A percentile compares a stretch with the other conserved stretches of the same genome.
Evolutionary conservation across 1,139 yeast genomes (phyloP).

Genomic region (Candida freyschussii): DNA sequence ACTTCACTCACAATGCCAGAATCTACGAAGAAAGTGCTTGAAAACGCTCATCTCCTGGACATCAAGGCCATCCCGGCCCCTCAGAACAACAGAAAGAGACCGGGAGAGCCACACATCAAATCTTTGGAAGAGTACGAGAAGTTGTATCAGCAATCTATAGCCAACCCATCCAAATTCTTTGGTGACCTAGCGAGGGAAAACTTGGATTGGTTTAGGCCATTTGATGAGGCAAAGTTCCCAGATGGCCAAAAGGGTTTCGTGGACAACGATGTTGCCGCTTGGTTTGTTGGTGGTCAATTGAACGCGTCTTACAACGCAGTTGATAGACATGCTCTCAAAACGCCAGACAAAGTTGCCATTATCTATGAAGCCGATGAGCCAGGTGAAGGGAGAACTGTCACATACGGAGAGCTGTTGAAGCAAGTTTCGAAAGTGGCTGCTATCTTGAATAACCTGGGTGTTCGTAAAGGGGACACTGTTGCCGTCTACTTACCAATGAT

Average conservation of each 20-base stretch:
- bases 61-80: slow-evolving; percentile 25
- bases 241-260: slow-evolving; percentile 45
- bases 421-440: slow-evolving; percentile 90
- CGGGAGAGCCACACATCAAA: slow-evolving; percentile 29
- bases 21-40: slow-evolving; percentile 19
- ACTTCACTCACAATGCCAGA: slow-evolving; percentile 22
- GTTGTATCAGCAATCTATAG: slow-evolving; percentile 63
- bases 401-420: slow-evolving; percentile 81
- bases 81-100: slow-evolving; percentile 28
- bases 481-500: slow-evolving; percentile 98
- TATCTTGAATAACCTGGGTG: slow-evolving; percentile 81
- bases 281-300: slow-evolving; percentile 75
- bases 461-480: slow-evolving; percentile 89
- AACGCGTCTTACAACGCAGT: slow-evolving; percentile 92
- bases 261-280: slow-evolving; percentile 64
- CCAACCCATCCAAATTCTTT: slow-evolving; percentile 61
- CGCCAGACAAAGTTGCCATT: slow-evolving; percentile 84
- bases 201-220: slow-evolving; percentile 62
- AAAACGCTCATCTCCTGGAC: slow-evolving; percentile 26
- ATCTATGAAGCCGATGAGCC: slow-evolving; percentile 96
- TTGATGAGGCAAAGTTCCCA: slow-evolving; percentile 56
- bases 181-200: slow-evolving; percentile 54
- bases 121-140: slow-evolving; percentile 50
- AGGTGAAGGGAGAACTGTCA: slow-evolving; percentile 62
- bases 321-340: slow-evolving; percentile 87